Percentiles rank a stretch among this genome's conserved stretches.
Evolutionary conservation across 176 grass and related monocot species (phyloP).

Genomic region (Bolboschoenus planiculmis): DNA sequence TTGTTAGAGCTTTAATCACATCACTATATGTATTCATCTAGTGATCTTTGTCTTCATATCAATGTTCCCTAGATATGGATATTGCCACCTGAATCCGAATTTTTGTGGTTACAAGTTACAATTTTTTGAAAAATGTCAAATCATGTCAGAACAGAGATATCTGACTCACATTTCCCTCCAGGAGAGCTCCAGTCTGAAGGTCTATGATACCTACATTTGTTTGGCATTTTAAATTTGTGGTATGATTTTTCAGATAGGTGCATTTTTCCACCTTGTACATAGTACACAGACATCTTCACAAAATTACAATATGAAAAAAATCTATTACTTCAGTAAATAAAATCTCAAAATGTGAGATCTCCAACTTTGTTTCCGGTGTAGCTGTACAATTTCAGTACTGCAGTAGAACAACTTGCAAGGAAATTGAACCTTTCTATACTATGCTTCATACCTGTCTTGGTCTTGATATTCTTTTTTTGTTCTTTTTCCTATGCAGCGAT

Average conservation of each 20-base stretch:
- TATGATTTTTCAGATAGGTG: not conserved
- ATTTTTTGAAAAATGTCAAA: not conserved
- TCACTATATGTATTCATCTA: not conserved
- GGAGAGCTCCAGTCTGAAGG: not conserved
- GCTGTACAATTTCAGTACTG: not conserved
- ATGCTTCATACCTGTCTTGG: not conserved
- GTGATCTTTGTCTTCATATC: not conserved
- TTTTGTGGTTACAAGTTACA: not conserved
- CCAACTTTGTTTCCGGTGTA: not conserved
- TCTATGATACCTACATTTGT: not conserved
- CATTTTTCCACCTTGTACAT: not conserved
- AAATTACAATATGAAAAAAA: not conserved
- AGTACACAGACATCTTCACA: not conserved
- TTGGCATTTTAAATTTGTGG: not conserved
- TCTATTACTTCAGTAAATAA: not conserved
- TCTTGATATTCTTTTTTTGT: too few species aligned
- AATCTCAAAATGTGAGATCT: not conserved
- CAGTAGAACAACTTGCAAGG: not conserved
- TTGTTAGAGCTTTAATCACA: not conserved
- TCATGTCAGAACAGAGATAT: not conserved
- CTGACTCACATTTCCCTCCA: not conserved
- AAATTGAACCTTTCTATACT: not conserved
- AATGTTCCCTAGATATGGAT: not conserved
- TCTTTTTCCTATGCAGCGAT: constrained; percentile 38
- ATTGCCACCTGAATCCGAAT: not conserved